Evolutionary conservation across 148 eudicot species (phyloP), one percentile per base, ranked within the genome.

Genomic region (Rheum nobile): DNA sequence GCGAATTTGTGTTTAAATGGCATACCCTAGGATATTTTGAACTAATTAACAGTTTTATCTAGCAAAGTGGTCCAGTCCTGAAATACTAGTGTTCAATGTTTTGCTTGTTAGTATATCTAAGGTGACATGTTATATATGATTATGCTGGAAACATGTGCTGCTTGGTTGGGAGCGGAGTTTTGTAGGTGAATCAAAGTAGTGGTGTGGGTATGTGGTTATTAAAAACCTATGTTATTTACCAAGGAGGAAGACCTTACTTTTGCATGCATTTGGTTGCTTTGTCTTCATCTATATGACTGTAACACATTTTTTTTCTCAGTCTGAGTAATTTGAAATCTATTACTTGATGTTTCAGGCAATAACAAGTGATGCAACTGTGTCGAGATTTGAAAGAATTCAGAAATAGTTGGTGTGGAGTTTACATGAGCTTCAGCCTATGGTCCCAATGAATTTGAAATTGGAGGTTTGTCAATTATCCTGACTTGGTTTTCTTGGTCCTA

Each of bases 381-480:
- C 81, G 38, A 86, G 91, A 89, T 86, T 89, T 74, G 82, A 78
- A 74, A 86, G 80, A 77, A 80, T 91, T 65, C 85, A 76, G 70
- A 86, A 72, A 35, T 69, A 77, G 38, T 67, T 86, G 79, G 86
- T 82, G 76, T 87, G 84, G 57, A 81, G 89, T 78, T 86, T 93
- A 74, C 77, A 79, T 76, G 82, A 86, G 72, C 86, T 93, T 80
- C 94, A 87, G 73, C 79, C 72, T 73, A 81, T 86, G 89, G 98
- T 93, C 71, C 94, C 89, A 6, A 82, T 93, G n/a, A n/a, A n/a
- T n/a, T n/a, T n/a, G n/a, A n/a, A n/a, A n/a, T n/a, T n/a, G n/a
- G n/a, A n/a, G n/a, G 98, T 93, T 46, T 76, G 84, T 31, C 76
- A 44, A 71, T 52, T 10, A 50, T 71, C 24, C 70, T 48, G 78